Percentiles rank a stretch among this genome's conserved stretches.
phyloP scores from a whole-genome alignment of 352 stramenopile genomes.

The Phytophthora hibernalis region DNA sequence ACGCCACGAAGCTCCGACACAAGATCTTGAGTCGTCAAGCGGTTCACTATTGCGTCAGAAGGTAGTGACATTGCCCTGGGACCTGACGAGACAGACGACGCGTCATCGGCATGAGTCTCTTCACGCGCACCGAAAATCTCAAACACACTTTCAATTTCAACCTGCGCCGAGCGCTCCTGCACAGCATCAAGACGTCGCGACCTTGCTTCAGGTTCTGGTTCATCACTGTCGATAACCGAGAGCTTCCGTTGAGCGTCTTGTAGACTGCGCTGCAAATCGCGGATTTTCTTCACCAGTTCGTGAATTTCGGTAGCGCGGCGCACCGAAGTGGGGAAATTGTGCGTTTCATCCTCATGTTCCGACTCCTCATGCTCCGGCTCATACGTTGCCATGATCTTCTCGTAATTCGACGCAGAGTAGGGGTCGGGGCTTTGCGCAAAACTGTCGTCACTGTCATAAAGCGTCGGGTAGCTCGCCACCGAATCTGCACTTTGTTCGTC shows the following conservation, averaged over 20 bases:
- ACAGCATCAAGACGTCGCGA: slow-evolving; percentile 41
- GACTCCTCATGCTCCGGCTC: slow-evolving; percentile 37
- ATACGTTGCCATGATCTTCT: slow-evolving; percentile 64
- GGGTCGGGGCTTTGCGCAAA: slow-evolving; percentile 45
- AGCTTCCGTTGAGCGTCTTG: slow-evolving; percentile 69
- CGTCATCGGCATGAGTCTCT: slow-evolving; percentile 15
- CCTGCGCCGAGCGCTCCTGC: slow-evolving; percentile 49
- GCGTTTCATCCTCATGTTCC: slow-evolving; percentile 37
- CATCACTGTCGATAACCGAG: slow-evolving; percentile 61
- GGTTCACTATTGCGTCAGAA: slow-evolving; percentile 20
- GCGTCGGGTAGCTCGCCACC: slow-evolving; percentile 47
- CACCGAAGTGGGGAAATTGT: slow-evolving; percentile 36
- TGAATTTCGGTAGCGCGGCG: slow-evolving; percentile 47
- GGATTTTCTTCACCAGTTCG: slow-evolving; percentile 71
- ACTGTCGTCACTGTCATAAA: slow-evolving; percentile 39
- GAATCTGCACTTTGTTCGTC: slow-evolving; percentile 35
- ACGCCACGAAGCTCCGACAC: slow-evolving; percentile 67
- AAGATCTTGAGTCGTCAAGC: slow-evolving; percentile 57
- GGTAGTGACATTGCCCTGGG: slow-evolving; percentile 25
- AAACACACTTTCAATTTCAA: slow-evolving; percentile 63
- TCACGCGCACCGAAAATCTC: slow-evolving; percentile 51
- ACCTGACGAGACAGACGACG: slow-evolving; percentile 23
- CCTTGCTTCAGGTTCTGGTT: slow-evolving; percentile 55
- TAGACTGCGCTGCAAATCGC: slow-evolving; percentile 63
- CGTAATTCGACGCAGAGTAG: slow-evolving; percentile 69